Evolutionary conservation across 2,329 filamentous ascomycete species (phyloP).

Genomic region (Juglanconis sp.): DNA sequence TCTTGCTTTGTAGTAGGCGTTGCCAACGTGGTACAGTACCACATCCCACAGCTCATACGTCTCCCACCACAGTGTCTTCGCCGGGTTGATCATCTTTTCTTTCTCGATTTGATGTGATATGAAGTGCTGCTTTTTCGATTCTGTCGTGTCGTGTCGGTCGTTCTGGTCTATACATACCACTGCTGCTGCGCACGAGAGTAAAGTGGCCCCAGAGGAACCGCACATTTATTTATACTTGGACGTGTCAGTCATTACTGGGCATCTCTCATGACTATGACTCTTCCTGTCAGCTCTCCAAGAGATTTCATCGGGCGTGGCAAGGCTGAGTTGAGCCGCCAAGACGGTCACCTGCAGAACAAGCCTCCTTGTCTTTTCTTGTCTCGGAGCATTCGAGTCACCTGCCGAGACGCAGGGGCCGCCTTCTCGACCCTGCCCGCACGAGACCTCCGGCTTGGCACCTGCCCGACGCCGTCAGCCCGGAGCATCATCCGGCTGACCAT

Average conservation of each 20-base stretch:
- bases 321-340: constrained; percentile 3
- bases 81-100: constrained; percentile 13
- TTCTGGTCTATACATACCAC: too few relatives aligned
- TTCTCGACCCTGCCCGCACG: neutral
- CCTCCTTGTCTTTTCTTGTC: neutral
- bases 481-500: neutral
- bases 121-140: neutral
- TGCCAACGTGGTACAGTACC: constrained; percentile 37
- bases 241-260: neutral
- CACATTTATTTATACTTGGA: neutral
- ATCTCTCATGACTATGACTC: neutral
- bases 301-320: neutral
- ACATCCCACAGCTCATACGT: constrained; percentile 37
- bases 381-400: neutral
- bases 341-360: constrained; percentile 1
- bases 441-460: constrained; percentile 8
- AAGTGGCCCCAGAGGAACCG: neutral
- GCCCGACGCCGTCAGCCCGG: neutral
- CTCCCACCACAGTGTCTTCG: constrained; percentile 27
- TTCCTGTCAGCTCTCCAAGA: neutral
- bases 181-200: too few relatives aligned
- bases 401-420: neutral
- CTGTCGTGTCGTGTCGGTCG: neutral
- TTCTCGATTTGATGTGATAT: neutral
- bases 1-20: constrained; percentile 32